Base-by-base conservation (phyloP, 305 asterid species). In the Solanum chacoense region DNA sequence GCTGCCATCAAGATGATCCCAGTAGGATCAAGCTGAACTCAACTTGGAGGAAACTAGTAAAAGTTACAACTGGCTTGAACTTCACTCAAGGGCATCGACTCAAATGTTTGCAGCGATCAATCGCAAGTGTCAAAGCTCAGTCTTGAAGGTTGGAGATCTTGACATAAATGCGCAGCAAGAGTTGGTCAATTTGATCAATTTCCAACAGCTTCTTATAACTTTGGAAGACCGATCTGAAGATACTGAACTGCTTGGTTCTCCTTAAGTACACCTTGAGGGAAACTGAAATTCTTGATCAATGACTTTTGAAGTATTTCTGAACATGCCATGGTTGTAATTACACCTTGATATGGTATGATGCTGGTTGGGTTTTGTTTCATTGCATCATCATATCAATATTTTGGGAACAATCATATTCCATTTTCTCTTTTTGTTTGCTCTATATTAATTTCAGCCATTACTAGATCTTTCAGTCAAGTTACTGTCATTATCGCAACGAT, bases 1-100 rank as follows among this genome's bases (percentile, higher is more conserved):
- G 99, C 99, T 90, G 95, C 93, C 50, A 73, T 95, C 13, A 97
- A 97, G 96, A 91, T 97, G 98, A 94, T 97, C 89, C 99, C 98
- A 6, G 98, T 97, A 13, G 98, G 98, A 76, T 93, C 95, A 85
- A 90, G 89, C 89, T 96, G 90, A 92, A 85, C 29, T 35, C 40
- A 11, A 24, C 34, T 28, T 28, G 73, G 80, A 74, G 85, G 85
- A 40, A 59, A 84, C 72, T 50, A 84, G 72, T 20, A 29, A 38
- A 40, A 29, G 29, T 50, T 55, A 32, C 42, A 50, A 20, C 87
- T 84, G 24, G 87, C 87, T 84, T 31, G 74, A 84, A 31, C 42
- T 50, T 55, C 87, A 50, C 74, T 5, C 42, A 31, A 55, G 31
- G 87, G 31, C 87, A 20, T 55, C 8, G 32, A 55, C 74, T 55